A percentile compares a stretch with the other conserved stretches of the same genome.
These are phyloP conservation scores for Glaciozyma martinii DNA, from an alignment of 768 basidiomycete species.

Conservation along the genomic window DNA sequence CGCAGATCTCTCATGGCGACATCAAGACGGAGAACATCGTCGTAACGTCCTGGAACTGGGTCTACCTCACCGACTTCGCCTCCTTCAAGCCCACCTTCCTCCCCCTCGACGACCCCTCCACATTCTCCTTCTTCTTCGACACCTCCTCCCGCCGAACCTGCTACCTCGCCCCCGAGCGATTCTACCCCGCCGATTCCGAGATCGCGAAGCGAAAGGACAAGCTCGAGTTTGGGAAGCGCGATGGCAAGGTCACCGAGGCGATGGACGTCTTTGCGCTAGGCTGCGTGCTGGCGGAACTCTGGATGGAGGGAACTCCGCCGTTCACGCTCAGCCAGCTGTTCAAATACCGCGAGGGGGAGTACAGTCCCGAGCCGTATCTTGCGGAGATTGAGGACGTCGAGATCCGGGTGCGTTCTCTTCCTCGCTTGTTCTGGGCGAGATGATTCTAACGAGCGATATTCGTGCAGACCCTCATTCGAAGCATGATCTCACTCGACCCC, in stretches of 20 bases:
- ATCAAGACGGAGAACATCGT: constrained; percentile 96
- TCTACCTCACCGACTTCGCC: constrained; percentile 91
- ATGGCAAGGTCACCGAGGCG: constrained; percentile 77
- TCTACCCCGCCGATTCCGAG: constrained; percentile 70
- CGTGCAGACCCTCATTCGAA: constrained; percentile 67
- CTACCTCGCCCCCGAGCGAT: constrained; percentile 92
- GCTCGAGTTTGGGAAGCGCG: constrained; percentile 52
- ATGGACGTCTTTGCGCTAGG: constrained; percentile 97
- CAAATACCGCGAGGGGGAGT: constrained; percentile 82
- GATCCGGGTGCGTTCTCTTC: constrained; percentile 55
- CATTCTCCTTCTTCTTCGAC: constrained; percentile 97
- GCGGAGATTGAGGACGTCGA: constrained; percentile 67
- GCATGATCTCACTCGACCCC: constrained; percentile 82
- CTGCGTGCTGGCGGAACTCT: constrained; percentile 91
- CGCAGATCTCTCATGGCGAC: constrained; percentile 83
- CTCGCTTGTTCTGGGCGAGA: not conserved
- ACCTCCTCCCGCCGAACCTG: constrained; percentile 87
- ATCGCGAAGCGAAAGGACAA: constrained; percentile 60
- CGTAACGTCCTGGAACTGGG: constrained; percentile 91
- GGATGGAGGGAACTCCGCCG: constrained; percentile 83
- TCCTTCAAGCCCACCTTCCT: constrained; percentile 87
- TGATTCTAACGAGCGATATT: not conserved
- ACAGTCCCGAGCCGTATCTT: constrained; percentile 51
- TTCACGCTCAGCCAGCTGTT: constrained; percentile 92
- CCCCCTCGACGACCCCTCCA: constrained; percentile 90